Evolutionary conservation across 2,329 filamentous ascomycete genomes (phyloP), one percentile per base, ranked within the genome.

Genomic region (Xylariaceae sp.): DNA sequence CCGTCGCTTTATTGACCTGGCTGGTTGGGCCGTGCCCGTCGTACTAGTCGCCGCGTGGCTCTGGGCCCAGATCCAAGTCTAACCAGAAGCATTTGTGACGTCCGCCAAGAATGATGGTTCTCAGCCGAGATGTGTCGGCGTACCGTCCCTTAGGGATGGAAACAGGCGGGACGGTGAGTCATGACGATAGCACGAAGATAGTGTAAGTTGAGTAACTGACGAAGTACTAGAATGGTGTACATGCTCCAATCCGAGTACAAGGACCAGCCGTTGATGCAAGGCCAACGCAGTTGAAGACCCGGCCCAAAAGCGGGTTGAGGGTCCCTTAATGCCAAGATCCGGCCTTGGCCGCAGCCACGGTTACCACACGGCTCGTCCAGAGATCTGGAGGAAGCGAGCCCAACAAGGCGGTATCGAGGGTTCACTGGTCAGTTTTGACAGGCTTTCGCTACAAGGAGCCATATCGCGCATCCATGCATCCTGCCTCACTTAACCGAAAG

Each of bases 221-320:
- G 51, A 55, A 48, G 50, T 48, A 58, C 56, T 49, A 49, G 51
- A 49, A 54, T 48, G 58, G 54, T 54, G 55, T 56, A 56, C 31
- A 58, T 58, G 57, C 57, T 57, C 47, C 50, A 60, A 55, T 51
- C 44, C 43, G 50, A 60, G 53, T 53, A 60, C 60, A 52, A 67
- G 62, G 60, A 59, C 61, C 60, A 65, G 64, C 61, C 55, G 58
- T 60, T 51, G 59, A 66, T 64, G 65, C 65, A 66, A 58, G 60
- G 65, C 66, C 65, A 68, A 58, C 65, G 56, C 62, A 66, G 54
- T 63, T 57, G 51, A 55, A 57, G 44, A 56, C 55, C 57, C 51
- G 54, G 42, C 49, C 54, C 48, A 28, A 48, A 52, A 55, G 54
- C 49, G 47, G 56, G 40, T 36, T 50, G 53, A 51, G 49, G 46